Evolutionary conservation across 345 rosid species (phyloP).

Genomic region (Citrus hindsii): DNA sequence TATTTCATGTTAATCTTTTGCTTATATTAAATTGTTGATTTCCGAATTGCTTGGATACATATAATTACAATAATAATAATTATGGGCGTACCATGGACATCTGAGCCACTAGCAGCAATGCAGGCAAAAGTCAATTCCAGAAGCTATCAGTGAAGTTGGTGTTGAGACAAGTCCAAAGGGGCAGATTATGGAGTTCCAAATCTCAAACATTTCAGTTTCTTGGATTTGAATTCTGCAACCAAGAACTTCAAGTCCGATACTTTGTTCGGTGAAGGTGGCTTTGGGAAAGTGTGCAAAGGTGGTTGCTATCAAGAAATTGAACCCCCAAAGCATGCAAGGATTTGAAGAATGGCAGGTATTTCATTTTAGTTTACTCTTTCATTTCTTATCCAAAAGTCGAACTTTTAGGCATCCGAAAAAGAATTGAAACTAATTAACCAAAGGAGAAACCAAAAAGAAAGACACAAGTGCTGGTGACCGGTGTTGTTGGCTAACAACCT

Average conservation of each 20-base stretch:
- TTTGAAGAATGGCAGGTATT: constrained; percentile 60
- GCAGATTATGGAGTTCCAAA: constrained; percentile 29
- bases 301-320: constrained; percentile 79
- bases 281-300: constrained; percentile 64
- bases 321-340: neutral
- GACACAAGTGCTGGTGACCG: no score
- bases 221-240: constrained; percentile 58
- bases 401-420: neutral
- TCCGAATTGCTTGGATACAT: no score
- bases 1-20: no score
- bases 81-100: constrained; percentile 27
- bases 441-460: no score
- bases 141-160: no score
- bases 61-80: neutral
- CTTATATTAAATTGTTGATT: no score
- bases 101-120: constrained; percentile 35
- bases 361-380: neutral
- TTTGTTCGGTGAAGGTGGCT: constrained; percentile 77
- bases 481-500: no score
- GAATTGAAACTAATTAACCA: no score
- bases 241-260: constrained; percentile 57
- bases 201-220: constrained; percentile 46
- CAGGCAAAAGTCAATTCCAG: constrained; percentile 40
- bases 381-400: neutral
- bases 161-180: no score